Base-by-base conservation (phyloP, 2,329 filamentous ascomycete genomes). In the Penicillium sp. region DNA sequence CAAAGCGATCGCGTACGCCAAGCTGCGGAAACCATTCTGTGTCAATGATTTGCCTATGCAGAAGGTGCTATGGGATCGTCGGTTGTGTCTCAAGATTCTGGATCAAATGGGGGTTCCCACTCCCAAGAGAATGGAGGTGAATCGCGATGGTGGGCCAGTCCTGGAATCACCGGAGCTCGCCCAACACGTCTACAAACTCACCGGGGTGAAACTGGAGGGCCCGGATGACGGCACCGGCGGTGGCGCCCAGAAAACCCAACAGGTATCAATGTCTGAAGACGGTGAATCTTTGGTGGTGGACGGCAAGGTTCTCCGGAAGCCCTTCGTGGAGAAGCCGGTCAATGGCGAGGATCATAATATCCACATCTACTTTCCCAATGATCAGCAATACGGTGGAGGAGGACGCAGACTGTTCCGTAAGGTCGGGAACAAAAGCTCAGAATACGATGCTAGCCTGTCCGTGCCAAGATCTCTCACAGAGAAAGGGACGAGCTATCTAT, bases 291-390 rank as follows among this genome's bases (percentile, higher is more conserved):
- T 98, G 44, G 82, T 85, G 34, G 91, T 98, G 8, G 91, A 98
- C 64, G 93, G 91, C 9, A 77, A 80, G 32, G 69, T 83, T 3
- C 77, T 98, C 37, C 85, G 79, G 58, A 98, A 98, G 65, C 93
- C 93, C 0, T 98, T 98, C 63, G 93, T 98, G 29, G 93, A 98
- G 66, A 98, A 98, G 68, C 93, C 93, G 0, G 90, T 89, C n/a
- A 96, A 88, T 63, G 93, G 93, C 27, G 93, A 98, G 70, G 91
- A 98, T 62, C 93, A 98, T 72, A 98, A 98, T 66, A 95, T 98
- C 60, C 86, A 95, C 70, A 96, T 98, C 46, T 98, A 97, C 71
- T 97, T 94, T 62, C 88, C 91, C 18, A 86, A 84, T 52, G 68
- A 69, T 50, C 65, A 73, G 47, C 86, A 87, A 34, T 80, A 87